These are phyloP conservation scores for Colletotrichum simmondsii DNA, from an alignment of 2,329 filamentous ascomycete species.

Conservation along the genomic window DNA sequence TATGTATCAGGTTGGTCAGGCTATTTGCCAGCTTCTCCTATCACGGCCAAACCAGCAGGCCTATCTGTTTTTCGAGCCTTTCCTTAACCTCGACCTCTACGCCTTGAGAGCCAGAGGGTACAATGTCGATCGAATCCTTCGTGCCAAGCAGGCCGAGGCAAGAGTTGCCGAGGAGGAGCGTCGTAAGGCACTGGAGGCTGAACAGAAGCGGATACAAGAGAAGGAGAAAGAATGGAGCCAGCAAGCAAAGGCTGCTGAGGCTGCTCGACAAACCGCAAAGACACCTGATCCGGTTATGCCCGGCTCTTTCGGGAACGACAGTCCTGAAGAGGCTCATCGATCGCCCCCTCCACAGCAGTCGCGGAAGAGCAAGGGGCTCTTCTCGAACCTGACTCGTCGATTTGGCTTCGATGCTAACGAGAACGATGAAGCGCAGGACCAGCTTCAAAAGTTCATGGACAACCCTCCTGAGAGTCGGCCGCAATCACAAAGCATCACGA, in stretches of 20 bases:
- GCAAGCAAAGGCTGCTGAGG: conserved; percentile 54
- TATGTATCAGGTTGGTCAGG: conserved; percentile 92
- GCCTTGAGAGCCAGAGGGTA: conserved; percentile 89
- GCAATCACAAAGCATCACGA: conserved; percentile 16
- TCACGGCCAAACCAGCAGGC: conserved; percentile 88
- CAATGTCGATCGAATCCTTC: conserved; percentile 94
- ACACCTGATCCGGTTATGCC: conserved; percentile 72
- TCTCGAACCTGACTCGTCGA: conserved; percentile 74
- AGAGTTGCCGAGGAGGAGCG: conserved; percentile 87
- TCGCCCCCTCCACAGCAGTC: conserved; percentile 44
- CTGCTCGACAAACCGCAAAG: conserved; percentile 50
- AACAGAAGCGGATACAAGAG: conserved; percentile 74
- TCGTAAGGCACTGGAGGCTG: conserved; percentile 77
- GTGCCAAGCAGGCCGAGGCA: conserved; percentile 87
- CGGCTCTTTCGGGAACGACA: conserved; percentile 74
- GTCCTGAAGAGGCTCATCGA: conserved; percentile 61
- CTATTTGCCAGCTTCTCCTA: conserved; percentile 83
- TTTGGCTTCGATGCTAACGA: conserved; percentile 72
- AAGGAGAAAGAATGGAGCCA: conserved; percentile 57
- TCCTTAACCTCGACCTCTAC: conserved; percentile 85
- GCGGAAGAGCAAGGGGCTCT: conserved; percentile 66
- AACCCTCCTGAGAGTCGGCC: conserved; percentile 37
- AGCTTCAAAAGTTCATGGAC: conserved; percentile 58
- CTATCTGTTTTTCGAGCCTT: conserved; percentile 89
- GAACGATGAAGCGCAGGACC: conserved; percentile 53